These are phyloP conservation scores for Beverwykella pulmonaria DNA, from an alignment of 495 filamentous ascomycete species.

Conservation along the genomic window DNA sequence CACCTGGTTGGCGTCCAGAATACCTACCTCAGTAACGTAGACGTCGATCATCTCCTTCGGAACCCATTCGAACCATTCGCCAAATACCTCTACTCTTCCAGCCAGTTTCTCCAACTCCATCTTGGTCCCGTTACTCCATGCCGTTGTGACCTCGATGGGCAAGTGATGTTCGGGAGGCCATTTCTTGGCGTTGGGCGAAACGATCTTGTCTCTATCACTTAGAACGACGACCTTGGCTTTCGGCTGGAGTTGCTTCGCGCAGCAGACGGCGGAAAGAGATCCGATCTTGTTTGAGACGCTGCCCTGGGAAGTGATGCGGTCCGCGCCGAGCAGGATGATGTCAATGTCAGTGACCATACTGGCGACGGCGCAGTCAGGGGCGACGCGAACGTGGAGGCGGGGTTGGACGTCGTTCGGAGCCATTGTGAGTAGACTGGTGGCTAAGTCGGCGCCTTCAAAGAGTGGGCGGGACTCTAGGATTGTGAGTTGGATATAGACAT, in stretches of 20 bases:
- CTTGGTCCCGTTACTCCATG: constrained; percentile 14
- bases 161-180: constrained; percentile 53
- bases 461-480: constrained; percentile 53
- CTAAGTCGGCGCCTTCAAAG: constrained; percentile 64
- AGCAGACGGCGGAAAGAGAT: constrained; percentile 58
- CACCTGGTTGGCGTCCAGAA: constrained; percentile 43
- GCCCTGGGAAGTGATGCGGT: constrained; percentile 59
- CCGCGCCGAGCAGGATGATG: constrained; percentile 64
- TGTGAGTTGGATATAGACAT: constrained; percentile 1
- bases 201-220: constrained; percentile 64
- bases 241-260: constrained; percentile 50
- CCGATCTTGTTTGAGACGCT: constrained; percentile 70
- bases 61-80: constrained; percentile 71
- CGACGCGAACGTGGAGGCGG: constrained; percentile 52
- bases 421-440: constrained; percentile 50
- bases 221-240: constrained; percentile 58
- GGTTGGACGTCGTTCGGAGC: constrained; percentile 37
- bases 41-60: constrained; percentile 55
- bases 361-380: constrained; percentile 64
- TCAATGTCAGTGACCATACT: constrained; percentile 54
- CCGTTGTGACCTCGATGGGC: constrained; percentile 7
- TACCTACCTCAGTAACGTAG: constrained; percentile 60
- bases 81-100: constrained; percentile 51
- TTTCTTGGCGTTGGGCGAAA: constrained; percentile 48
- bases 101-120: not conserved